These are phyloP conservation scores for Euclidium syriacum DNA, from an alignment of 345 rosid species.

Conservation along the genomic window DNA sequence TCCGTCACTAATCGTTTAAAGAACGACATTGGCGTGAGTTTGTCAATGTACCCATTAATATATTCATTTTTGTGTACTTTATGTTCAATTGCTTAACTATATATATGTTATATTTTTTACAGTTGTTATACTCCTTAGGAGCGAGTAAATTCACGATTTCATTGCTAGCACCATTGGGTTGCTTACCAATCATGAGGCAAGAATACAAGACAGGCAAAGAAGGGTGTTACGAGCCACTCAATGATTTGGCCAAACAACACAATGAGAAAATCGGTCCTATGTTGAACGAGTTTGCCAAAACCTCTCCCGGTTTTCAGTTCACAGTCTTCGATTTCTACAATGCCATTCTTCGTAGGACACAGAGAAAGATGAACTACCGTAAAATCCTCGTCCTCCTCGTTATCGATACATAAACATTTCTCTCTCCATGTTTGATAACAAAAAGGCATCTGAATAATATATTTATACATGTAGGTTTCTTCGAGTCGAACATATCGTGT, in stretches of 20 bases:
- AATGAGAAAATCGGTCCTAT: slow-evolving; percentile 16
- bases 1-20: slow-evolving; percentile 9
- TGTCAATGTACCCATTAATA: neutral
- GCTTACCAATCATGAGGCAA: slow-evolving; percentile 24
- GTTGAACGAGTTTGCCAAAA: slow-evolving; percentile 1
- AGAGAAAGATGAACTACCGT: neutral
- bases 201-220: neutral
- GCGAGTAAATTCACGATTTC: slow-evolving; percentile 16
- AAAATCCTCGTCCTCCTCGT: no score
- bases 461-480: slow-evolving; percentile 18
- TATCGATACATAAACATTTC: no score
- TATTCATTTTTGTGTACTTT: neutral
- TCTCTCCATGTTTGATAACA: no score
- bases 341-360: slow-evolving; percentile 8
- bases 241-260: slow-evolving; percentile 24
- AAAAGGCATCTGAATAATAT: no score
- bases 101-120: neutral
- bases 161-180: slow-evolving; percentile 25
- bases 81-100: neutral
- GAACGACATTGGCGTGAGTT: slow-evolving; percentile 20
- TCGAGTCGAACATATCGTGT: neutral
- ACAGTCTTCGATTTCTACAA: slow-evolving; percentile 24
- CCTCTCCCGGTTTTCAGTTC: slow-evolving; percentile 20
- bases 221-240: slow-evolving; percentile 15
- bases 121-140: slow-evolving; percentile 10